Evolutionary conservation across 345 rosid genomes (phyloP), one percentile per base, ranked within the genome.

Genomic region (Lepidium aucheri): DNA sequence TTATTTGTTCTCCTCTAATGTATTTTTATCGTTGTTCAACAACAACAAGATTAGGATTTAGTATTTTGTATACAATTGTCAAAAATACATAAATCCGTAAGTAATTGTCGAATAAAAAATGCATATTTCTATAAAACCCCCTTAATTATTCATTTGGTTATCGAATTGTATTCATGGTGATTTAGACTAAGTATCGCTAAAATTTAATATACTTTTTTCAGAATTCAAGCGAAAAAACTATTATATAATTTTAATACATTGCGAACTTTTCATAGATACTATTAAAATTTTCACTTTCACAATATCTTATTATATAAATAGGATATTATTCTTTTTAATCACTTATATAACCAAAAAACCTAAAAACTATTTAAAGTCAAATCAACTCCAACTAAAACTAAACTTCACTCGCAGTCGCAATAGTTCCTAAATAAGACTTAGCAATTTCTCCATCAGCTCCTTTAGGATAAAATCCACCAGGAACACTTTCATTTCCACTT

Each of bases 381-480:
- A 45, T 3, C 7, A 45, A 71, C 52, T n/a, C 42, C 50, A 38
- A 40, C 52, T 28, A 63, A 62, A 55, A 52, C 69, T 65, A 41
- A 35, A 35, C 36, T 32, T 20, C 55, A 59, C 10, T 50, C 2
- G n/a, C 44, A 59, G 7, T 50, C 2, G n/a, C 44, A 64, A 47
- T 11, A 16, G n/a, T 14, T 53, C 4, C 61, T 50, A 85, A 67
- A 53, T 80, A 40, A 36, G 81, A 77, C 50, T 28, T 77, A 4
- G 96, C 93, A 51, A 89, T 83, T 3, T 69, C 69, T 3, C 96
- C 94, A 62, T 77, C 55, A 38, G 72, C 94, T 42, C 91, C 96
- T 13, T 74, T 71, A 10, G 93, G 96, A 20, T 63, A 86, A 72
- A 89, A 89, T 4, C 96, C 89, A 12, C 89, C 90, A 2, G 85